These are phyloP conservation scores for Glonium stellatum DNA, from an alignment of 495 filamentous ascomycete species.

Conservation along the genomic window DNA sequence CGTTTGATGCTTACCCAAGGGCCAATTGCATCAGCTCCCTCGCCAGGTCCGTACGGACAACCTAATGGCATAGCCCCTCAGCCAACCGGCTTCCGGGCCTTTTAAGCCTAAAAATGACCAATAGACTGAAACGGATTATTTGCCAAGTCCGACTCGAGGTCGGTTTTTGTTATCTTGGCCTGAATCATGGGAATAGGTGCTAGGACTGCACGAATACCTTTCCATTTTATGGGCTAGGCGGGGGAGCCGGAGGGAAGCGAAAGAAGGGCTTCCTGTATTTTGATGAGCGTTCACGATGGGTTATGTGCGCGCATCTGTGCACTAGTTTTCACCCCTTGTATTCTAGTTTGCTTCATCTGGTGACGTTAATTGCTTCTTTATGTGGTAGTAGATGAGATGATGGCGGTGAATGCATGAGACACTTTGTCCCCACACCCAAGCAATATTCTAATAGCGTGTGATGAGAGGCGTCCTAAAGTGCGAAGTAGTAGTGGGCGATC, in stretches of 20 bases:
- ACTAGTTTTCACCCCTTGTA: slow-evolving; percentile 2
- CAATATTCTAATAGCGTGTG: background rate
- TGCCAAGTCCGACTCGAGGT: background rate
- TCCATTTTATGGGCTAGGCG: background rate
- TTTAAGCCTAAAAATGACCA: slow-evolving; percentile 17
- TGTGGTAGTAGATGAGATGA: background rate
- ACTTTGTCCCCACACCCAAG: background rate
- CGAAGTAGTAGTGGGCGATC: background rate
- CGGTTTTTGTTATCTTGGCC: background rate
- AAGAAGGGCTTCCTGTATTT: slow-evolving; percentile 2
- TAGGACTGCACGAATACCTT: background rate
- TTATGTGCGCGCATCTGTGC: slow-evolving; percentile 5
- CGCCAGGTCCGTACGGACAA: slow-evolving; percentile 36
- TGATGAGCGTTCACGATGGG: slow-evolving; percentile 2
- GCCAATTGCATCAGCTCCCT: slow-evolving; percentile 53
- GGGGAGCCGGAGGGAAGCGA: background rate
- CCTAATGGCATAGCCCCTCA: slow-evolving; percentile 39
- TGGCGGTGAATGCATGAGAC: background rate
- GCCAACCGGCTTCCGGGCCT: slow-evolving; percentile 37
- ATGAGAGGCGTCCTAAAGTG: background rate
- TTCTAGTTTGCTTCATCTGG: slow-evolving; percentile 2
- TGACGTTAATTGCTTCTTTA: background rate
- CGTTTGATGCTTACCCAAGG: slow-evolving; percentile 99
- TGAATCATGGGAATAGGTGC: background rate
- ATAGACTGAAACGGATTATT: background rate